These are phyloP conservation scores for Zygotorulaspora florentina DNA, from an alignment of 805 yeast species.

Conservation along the genomic window DNA sequence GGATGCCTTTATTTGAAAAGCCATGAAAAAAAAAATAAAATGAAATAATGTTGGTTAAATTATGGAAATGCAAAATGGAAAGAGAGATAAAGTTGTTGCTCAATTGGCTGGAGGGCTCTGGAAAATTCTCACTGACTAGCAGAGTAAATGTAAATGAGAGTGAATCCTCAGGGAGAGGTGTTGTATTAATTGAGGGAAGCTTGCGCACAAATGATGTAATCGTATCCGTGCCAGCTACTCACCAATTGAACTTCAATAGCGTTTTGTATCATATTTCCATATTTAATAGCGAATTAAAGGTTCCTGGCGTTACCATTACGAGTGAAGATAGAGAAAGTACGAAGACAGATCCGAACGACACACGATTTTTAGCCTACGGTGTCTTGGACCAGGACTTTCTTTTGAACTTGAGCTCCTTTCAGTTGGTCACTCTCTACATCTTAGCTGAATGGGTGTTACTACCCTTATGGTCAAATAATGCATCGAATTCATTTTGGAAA, in stretches of 20 bases:
- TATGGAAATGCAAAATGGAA: conserved; percentile 12
- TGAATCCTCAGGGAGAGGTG: conserved; percentile 57
- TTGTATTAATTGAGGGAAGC: conserved; percentile 38
- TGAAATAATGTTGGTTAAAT: too few species aligned
- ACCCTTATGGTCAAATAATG: conserved; percentile 22
- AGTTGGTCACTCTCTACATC: conserved; percentile 48
- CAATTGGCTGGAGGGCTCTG: conserved; percentile 34
- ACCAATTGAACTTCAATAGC: conserved; percentile 55
- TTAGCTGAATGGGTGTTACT: conserved; percentile 29
- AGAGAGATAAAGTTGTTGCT: conserved; percentile 21
- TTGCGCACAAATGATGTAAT: conserved; percentile 44
- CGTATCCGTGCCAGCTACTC: conserved; percentile 53
- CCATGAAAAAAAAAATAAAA: too few species aligned
- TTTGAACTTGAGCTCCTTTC: conserved; percentile 51
- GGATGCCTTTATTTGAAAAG: too few species aligned
- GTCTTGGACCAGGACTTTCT: conserved; percentile 36
- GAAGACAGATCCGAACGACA: conserved; percentile 13
- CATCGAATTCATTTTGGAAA: conserved; percentile 51
- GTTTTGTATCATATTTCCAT: conserved; percentile 43
- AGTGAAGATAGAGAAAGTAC: not conserved
- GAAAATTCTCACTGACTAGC: conserved; percentile 35
- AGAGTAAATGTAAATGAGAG: conserved; percentile 42
- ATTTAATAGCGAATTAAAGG: conserved; percentile 27
- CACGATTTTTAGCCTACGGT: conserved; percentile 33
- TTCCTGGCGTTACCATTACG: conserved; percentile 12